These are phyloP conservation scores for Neonectria magnoliae DNA, from an alignment of 2,329 filamentous ascomycete species.

Conservation along the genomic window DNA sequence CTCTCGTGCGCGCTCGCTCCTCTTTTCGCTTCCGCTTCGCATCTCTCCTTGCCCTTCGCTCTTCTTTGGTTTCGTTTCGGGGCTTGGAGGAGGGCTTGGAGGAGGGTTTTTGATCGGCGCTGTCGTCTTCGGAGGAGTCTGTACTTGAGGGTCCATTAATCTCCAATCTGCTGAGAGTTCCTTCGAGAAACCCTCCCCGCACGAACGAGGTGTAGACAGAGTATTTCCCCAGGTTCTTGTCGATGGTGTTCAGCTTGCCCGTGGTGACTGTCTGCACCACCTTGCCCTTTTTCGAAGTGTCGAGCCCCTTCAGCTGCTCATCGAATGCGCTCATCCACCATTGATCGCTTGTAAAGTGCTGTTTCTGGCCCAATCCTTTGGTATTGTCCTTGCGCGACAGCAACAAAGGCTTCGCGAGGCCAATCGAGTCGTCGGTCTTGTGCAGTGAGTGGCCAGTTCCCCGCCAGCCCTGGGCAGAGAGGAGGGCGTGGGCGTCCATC, in stretches of 20 bases:
- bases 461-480: constrained; percentile 89
- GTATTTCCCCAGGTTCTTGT: constrained; percentile 64
- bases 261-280: constrained; percentile 66
- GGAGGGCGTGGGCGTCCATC: constrained; percentile 88
- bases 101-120: constrained; percentile 45
- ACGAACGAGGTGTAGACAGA: constrained; percentile 88
- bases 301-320: constrained; percentile 84
- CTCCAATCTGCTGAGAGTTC: constrained; percentile 64
- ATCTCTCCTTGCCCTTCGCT: constrained; percentile 50
- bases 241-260: constrained; percentile 66
- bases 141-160: constrained; percentile 41
- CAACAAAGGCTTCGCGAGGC: constrained; percentile 84
- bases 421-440: constrained; percentile 74
- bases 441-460: constrained; percentile 90
- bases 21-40: constrained; percentile 46
- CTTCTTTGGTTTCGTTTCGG: constrained; percentile 56
- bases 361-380: constrained; percentile 82
- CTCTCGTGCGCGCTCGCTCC: constrained; percentile 36
- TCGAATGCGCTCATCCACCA: constrained; percentile 99
- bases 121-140: constrained; percentile 41
- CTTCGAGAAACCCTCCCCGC: constrained; percentile 78
- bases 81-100: constrained; percentile 25
- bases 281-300: constrained; percentile 66
- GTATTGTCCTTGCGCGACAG: constrained; percentile 84
- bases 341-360: constrained; percentile 76